These are phyloP conservation scores for Scedosporium minutisporum DNA, from an alignment of 2,329 filamentous ascomycete species.

Conservation along the genomic window DNA sequence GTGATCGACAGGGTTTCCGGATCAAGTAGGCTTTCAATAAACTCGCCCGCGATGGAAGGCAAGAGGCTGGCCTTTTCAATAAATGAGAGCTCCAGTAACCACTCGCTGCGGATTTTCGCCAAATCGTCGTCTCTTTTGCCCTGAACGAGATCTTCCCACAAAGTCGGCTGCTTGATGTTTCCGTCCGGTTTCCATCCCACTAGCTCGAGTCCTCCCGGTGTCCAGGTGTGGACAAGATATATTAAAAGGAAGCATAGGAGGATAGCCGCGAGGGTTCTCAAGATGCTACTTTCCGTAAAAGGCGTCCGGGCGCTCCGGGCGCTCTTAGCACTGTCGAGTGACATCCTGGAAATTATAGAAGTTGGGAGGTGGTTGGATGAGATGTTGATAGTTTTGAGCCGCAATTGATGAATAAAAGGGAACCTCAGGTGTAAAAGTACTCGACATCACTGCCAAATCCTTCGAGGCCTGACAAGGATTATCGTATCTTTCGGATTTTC, in stretches of 20 bases:
- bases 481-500: no score
- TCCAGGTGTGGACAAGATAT: background rate
- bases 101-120: background rate
- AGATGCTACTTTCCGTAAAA: background rate
- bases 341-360: no score
- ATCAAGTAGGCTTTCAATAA: slow-evolving; percentile 1
- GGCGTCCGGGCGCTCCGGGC: background rate
- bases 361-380: no score
- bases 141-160: background rate
- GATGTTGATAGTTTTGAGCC: no score
- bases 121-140: background rate
- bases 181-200: background rate
- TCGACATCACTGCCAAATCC: no score
- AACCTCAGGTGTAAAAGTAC: no score
- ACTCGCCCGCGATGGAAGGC: background rate
- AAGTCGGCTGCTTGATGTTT: background rate
- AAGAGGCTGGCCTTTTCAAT: background rate
- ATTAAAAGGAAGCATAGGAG: background rate
- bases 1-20: background rate
- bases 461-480: no score
- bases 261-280: background rate
- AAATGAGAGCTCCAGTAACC: background rate
- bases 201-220: background rate
- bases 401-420: no score
- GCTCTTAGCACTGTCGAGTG: background rate